These are phyloP conservation scores for Apostasia ramifera DNA, from an alignment of 106 monocot species.

Conservation along the genomic window DNA sequence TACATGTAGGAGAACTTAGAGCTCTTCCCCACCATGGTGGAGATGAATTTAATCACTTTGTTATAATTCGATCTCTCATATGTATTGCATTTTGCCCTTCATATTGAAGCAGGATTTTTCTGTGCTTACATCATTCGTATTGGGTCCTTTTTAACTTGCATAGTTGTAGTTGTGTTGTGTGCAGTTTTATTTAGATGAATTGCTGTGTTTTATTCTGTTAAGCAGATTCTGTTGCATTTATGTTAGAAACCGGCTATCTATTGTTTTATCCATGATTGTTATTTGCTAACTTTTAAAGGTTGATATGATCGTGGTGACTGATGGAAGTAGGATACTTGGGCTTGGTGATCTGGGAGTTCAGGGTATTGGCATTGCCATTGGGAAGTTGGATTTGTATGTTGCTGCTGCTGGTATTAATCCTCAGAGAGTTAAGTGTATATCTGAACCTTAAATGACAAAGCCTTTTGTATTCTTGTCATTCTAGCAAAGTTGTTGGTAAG, in stretches of 20 bases:
- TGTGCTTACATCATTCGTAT: too few relatives aligned
- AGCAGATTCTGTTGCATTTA: background rate
- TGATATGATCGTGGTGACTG: constrained; percentile 99
- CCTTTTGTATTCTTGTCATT: too few relatives aligned
- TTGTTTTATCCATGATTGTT: constrained; percentile 1
- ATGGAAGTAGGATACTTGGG: constrained; percentile 98
- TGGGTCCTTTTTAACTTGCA: too few relatives aligned
- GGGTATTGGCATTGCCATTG: constrained; percentile 96
- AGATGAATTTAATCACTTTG: too few relatives aligned
- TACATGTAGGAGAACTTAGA: too few relatives aligned
- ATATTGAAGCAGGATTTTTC: too few relatives aligned
- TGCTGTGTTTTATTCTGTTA: background rate
- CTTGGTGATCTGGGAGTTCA: constrained; percentile 99
- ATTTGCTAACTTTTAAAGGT: constrained; percentile 41
- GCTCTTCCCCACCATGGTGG: too few relatives aligned
- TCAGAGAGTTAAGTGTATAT: constrained; percentile 57
- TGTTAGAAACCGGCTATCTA: background rate
- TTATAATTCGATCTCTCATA: too few relatives aligned
- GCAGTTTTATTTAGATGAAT: background rate
- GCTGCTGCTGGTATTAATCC: constrained; percentile 99
- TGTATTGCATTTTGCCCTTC: too few relatives aligned
- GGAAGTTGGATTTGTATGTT: constrained; percentile 96
- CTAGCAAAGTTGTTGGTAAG: too few relatives aligned
- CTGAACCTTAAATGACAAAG: background rate
- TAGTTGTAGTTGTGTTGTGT: background rate